phyloP scores from a whole-genome alignment of 768 basidiomycete genomes.

The Trametes gibbosa region DNA sequence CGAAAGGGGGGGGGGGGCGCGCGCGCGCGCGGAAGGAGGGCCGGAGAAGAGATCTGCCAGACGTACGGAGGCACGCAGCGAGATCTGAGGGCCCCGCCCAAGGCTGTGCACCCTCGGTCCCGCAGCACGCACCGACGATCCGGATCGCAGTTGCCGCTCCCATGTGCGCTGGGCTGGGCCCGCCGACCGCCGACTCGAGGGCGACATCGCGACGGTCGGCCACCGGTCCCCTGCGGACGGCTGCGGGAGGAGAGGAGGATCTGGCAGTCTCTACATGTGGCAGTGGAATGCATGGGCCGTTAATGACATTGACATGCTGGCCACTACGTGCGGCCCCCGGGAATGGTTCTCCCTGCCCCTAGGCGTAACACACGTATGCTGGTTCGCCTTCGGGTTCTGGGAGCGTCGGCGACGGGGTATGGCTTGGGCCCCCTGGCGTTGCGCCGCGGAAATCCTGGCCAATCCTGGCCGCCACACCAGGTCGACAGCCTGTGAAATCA shows the following conservation, averaged over 20 bases:
- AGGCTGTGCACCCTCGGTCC: slow-evolving; percentile 1
- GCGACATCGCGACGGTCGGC: not conserved
- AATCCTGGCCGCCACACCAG: too few relatives aligned
- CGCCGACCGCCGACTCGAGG: too few relatives aligned
- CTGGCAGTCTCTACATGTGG: not conserved
- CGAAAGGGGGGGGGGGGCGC: not conserved
- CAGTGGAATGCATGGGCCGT: too few relatives aligned
- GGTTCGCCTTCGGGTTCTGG: too few relatives aligned
- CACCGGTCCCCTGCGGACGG: not conserved
- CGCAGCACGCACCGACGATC: not conserved
- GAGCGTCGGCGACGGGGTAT: too few relatives aligned
- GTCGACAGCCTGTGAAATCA: too few relatives aligned
- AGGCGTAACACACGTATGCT: too few relatives aligned
- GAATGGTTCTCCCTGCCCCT: too few relatives aligned
- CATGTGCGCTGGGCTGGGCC: not conserved
- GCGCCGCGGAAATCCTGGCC: too few relatives aligned
- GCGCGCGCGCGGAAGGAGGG: not conserved
- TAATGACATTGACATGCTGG: too few relatives aligned
- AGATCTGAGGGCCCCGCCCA: not conserved
- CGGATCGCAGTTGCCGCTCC: not conserved
- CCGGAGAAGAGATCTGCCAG: not conserved
- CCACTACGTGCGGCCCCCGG: too few relatives aligned
- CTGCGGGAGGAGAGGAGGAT: not conserved
- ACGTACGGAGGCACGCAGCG: not conserved
- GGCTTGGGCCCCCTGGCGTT: too few relatives aligned